These are phyloP conservation scores for Botrytis sinoallii DNA, from an alignment of 2,329 filamentous ascomycete species.

Conservation along the genomic window DNA sequence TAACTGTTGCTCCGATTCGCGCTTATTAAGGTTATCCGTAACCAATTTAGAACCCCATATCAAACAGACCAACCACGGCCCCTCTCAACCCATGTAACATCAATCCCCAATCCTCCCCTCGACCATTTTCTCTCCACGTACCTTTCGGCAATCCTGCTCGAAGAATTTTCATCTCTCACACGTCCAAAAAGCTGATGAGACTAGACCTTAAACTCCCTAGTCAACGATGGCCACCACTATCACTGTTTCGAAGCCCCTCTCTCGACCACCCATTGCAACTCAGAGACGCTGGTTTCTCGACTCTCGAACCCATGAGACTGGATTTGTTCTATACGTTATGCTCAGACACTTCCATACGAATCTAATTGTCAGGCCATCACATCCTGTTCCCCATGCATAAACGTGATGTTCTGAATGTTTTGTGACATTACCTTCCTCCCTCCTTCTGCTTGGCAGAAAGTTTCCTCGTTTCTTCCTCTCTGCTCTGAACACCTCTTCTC, in stretches of 20 bases:
- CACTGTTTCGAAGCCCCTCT: constrained; percentile 23
- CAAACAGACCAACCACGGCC: constrained; percentile 6
- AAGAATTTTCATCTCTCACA: background rate
- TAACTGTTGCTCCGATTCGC: background rate
- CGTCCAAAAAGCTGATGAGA: background rate
- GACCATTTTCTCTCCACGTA: background rate
- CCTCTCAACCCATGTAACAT: background rate
- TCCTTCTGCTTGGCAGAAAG: constrained; percentile 19
- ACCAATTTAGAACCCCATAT: constrained; percentile 7
- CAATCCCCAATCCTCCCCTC: background rate
- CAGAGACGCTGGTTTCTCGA: constrained; percentile 22
- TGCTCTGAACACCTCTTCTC: constrained; percentile 12
- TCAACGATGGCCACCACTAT: background rate
- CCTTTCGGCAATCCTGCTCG: background rate
- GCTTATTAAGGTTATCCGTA: background rate
- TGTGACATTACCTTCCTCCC: constrained; percentile 7
- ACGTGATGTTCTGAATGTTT: constrained; percentile 19
- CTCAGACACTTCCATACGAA: constrained; percentile 17
- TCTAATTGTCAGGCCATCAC: constrained; percentile 24
- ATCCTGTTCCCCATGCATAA: constrained; percentile 20
- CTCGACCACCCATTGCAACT: constrained; percentile 23
- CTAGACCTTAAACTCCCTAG: background rate
- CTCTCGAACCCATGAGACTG: constrained; percentile 17
- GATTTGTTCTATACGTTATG: constrained; percentile 13
- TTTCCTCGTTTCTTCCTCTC: constrained; percentile 19